These are phyloP conservation scores for Chaetomium fimeti DNA, from an alignment of 495 filamentous ascomycete species.

Conservation along the genomic window DNA sequence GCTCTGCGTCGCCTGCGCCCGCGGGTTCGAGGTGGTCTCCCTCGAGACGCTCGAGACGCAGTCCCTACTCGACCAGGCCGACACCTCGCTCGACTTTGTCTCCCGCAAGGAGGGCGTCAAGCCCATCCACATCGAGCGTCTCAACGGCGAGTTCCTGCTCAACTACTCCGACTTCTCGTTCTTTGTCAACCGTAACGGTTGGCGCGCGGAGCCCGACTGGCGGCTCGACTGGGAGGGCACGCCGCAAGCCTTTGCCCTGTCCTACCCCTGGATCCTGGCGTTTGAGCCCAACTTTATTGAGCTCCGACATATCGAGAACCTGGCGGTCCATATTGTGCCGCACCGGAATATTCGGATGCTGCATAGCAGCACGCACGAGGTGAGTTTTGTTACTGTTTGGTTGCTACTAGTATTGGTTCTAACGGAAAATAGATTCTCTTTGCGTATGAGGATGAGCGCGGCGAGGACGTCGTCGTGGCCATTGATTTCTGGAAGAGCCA, in stretches of 20 bases:
- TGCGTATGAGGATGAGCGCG: conserved; percentile 94
- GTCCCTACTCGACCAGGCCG: conserved; percentile 93
- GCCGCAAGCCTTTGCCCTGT: conserved; percentile 86
- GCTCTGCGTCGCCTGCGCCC: conserved; percentile 90
- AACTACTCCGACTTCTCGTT: conserved; percentile 99
- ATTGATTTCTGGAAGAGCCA: conserved; percentile 92
- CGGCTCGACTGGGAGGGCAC: conserved; percentile 95
- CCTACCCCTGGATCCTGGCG: conserved; percentile 91
- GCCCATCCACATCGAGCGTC: conserved; percentile 96
- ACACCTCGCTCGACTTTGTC: conserved; percentile 97
- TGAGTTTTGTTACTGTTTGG: conserved; percentile 45
- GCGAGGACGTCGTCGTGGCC: conserved; percentile 89
- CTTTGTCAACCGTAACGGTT: conserved; percentile 98
- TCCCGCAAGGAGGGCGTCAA: conserved; percentile 86
- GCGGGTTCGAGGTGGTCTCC: conserved; percentile 95
- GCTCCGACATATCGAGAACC: conserved; percentile 89
- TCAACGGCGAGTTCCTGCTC: conserved; percentile 94
- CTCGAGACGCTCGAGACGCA: conserved; percentile 97
- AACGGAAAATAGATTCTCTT: conserved; percentile 69
- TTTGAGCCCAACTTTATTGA: conserved; percentile 99
- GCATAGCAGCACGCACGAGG: conserved; percentile 93
- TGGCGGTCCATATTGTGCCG: conserved; percentile 89
- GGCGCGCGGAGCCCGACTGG: conserved; percentile 95
- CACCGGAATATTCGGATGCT: conserved; percentile 96
- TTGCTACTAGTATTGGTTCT: not conserved